Conservation (phyloP, 2,329 filamentous ascomycete genomes). For the Biscogniauxia mediterranea region DNA sequence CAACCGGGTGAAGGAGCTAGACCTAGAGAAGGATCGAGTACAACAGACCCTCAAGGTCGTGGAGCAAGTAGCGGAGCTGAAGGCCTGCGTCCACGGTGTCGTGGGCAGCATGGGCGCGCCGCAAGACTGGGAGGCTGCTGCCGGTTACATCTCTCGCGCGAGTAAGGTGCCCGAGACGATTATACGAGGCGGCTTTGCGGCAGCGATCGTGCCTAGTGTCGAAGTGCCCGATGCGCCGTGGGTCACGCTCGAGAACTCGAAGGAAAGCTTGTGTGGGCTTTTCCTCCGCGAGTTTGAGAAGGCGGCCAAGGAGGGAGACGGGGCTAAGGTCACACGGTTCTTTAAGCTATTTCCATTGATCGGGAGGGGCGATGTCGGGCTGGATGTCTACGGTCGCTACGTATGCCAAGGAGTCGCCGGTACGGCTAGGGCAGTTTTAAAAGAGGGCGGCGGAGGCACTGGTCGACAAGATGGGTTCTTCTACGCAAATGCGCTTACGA, state of each 20-base stretch:
- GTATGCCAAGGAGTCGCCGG: slow-evolving; percentile 93
- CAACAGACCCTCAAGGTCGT: slow-evolving; percentile 89
- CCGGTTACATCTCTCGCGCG: slow-evolving; percentile 82
- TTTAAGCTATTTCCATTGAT: slow-evolving; percentile 98
- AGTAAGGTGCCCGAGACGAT: slow-evolving; percentile 78
- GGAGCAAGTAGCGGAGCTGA: slow-evolving; percentile 94
- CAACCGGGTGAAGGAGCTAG: slow-evolving; percentile 79
- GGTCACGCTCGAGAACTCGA: slow-evolving; percentile 80
- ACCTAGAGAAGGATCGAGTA: slow-evolving; percentile 87
- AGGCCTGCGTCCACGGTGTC: slow-evolving; percentile 92
- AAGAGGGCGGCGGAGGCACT: slow-evolving; percentile 58
- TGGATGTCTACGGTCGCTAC: slow-evolving; percentile 94
- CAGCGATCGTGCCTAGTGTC: slow-evolving; percentile 88
- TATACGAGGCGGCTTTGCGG: slow-evolving; percentile 79
- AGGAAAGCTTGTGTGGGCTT: slow-evolving; percentile 83
- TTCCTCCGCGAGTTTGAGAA: slow-evolving; percentile 95
- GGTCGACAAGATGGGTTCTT: slow-evolving; percentile 78
- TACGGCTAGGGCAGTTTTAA: slow-evolving; percentile 76
- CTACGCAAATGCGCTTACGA: slow-evolving; percentile 86
- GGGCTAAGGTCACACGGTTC: slow-evolving; percentile 86
- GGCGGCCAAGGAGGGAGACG: slow-evolving; percentile 83
- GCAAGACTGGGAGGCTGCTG: slow-evolving; percentile 97
- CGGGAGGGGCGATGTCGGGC: slow-evolving; percentile 78
- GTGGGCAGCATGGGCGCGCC: slow-evolving; percentile 95
- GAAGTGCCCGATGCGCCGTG: slow-evolving; percentile 92